A percentile compares a stretch with the other conserved stretches of the same genome.
Conservation (phyloP, 1,284 basidiomycete genomes). For the Cryptococcus sp. region DNA sequence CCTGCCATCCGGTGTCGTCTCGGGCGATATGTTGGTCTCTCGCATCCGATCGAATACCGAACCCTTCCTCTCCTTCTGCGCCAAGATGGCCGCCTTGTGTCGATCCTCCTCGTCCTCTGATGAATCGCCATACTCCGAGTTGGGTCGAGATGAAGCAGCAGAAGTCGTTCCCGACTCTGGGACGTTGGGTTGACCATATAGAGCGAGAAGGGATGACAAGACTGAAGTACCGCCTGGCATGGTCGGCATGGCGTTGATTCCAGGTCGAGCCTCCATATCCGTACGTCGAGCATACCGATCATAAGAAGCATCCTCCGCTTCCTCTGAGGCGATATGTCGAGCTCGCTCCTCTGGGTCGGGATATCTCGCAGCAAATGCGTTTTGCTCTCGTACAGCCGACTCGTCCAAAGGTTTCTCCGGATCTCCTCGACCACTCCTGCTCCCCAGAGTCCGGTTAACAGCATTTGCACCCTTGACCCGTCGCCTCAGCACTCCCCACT, state of each 20-base stretch:
- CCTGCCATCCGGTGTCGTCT: background rate
- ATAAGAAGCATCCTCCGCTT: background rate
- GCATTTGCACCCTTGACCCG: constrained; percentile 29
- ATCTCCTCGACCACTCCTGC: constrained; percentile 10
- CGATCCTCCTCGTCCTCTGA: constrained; percentile 14
- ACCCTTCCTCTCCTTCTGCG: background rate
- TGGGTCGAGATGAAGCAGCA: constrained; percentile 36
- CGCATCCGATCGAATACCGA: constrained; percentile 1
- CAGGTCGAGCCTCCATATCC: background rate
- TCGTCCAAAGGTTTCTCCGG: constrained; percentile 23
- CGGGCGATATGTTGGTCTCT: background rate
- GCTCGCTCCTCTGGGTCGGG: constrained; percentile 9
- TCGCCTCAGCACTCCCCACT: constrained; percentile 41
- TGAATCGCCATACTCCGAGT: constrained; percentile 23
- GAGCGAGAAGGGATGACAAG: constrained; percentile 38
- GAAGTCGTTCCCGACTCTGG: constrained; percentile 33
- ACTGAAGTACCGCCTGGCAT: constrained; percentile 34
- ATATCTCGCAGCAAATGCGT: constrained; percentile 28
- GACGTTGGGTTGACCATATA: constrained; percentile 35
- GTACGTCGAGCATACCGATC: background rate
- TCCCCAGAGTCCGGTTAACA: constrained; percentile 19
- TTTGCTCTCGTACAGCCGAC: constrained; percentile 12
- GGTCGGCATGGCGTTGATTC: constrained; percentile 15
- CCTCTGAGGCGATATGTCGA: background rate
- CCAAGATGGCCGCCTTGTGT: background rate